These are phyloP conservation scores for Chaetomium strumarium DNA, from an alignment of 2,329 filamentous ascomycete species.

Conservation along the genomic window DNA sequence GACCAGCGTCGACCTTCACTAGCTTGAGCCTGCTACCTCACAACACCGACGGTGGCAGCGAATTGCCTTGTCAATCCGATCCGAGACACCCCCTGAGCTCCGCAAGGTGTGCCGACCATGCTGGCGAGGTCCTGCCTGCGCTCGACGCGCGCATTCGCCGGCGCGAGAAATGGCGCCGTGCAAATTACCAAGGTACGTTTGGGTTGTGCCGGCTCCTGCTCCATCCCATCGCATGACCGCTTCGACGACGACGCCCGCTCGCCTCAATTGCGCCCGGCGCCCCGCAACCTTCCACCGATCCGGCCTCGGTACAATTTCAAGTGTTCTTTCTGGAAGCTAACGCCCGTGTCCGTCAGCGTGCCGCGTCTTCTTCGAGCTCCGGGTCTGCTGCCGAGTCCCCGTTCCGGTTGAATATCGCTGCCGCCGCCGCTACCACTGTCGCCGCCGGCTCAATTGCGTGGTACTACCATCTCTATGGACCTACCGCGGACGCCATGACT, in stretches of 20 bases:
- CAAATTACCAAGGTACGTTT: constrained; percentile 67
- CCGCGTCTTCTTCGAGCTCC: constrained; percentile 67
- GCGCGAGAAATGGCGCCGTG: constrained; percentile 66
- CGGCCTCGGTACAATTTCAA: background rate
- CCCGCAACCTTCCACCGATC: constrained; percentile 3
- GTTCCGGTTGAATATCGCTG: constrained; percentile 79
- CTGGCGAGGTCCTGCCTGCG: constrained; percentile 89
- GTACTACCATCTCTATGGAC: constrained; percentile 96
- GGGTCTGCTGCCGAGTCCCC: constrained; percentile 66
- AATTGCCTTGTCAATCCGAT: constrained; percentile 34
- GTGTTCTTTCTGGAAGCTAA: constrained; percentile 18
- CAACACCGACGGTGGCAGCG: constrained; percentile 32
- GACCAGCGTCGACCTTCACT: constrained; percentile 22
- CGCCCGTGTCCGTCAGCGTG: constrained; percentile 42
- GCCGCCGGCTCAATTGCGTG: constrained; percentile 87
- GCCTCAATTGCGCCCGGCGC: constrained; percentile 16
- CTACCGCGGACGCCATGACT: constrained; percentile 80
- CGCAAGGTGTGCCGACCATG: constrained; percentile 61
- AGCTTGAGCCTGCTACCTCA: constrained; percentile 26
- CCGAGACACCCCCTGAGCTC: constrained; percentile 31
- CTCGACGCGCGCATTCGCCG: constrained; percentile 78
- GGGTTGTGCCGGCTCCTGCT: background rate
- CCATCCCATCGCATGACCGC: constrained; percentile 11
- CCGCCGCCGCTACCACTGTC: constrained; percentile 77
- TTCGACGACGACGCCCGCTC: constrained; percentile 9